phyloP scores from a whole-genome alignment of 495 filamentous ascomycete species.

The Penicilliopsis zonata region DNA sequence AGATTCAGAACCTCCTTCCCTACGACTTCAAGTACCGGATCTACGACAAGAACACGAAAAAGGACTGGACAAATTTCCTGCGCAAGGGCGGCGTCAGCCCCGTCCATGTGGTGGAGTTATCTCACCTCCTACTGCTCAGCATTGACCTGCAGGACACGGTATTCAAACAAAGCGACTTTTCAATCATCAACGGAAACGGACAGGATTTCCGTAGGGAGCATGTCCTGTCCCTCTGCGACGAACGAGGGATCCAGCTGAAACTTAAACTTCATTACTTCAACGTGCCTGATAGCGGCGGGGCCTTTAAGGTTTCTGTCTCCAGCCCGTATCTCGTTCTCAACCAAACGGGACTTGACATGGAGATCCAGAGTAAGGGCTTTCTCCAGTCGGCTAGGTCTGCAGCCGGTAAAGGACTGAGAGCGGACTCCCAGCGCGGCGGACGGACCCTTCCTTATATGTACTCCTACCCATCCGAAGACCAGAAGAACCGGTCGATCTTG shows the following conservation, averaged over 20 bases:
- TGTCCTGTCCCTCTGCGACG: constrained; percentile 69
- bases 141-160: constrained; percentile 92
- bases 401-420: constrained; percentile 58
- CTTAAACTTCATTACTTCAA: constrained; percentile 88
- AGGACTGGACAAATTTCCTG: constrained; percentile 97
- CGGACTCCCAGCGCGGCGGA: constrained; percentile 34
- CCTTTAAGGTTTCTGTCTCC: constrained; percentile 89
- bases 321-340: constrained; percentile 91
- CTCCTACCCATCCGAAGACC: constrained; percentile 76
- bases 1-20: constrained; percentile 87
- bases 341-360: constrained; percentile 82
- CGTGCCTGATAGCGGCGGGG: constrained; percentile 84
- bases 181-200: constrained; percentile 83
- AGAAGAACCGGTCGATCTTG: constrained; percentile 74
- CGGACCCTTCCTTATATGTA: constrained; percentile 90
- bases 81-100: constrained; percentile 93
- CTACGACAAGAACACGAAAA: constrained; percentile 94
- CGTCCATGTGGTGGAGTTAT: constrained; percentile 91
- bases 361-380: constrained; percentile 80
- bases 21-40: constrained; percentile 99
- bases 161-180: constrained; percentile 90
- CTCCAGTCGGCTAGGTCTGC: constrained; percentile 69
- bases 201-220: constrained; percentile 82
- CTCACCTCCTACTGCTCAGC: constrained; percentile 82
- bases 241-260: constrained; percentile 61